These are phyloP conservation scores for Suaeda aralocaspica DNA, from an alignment of 148 eudicot species.

Conservation along the genomic window DNA sequence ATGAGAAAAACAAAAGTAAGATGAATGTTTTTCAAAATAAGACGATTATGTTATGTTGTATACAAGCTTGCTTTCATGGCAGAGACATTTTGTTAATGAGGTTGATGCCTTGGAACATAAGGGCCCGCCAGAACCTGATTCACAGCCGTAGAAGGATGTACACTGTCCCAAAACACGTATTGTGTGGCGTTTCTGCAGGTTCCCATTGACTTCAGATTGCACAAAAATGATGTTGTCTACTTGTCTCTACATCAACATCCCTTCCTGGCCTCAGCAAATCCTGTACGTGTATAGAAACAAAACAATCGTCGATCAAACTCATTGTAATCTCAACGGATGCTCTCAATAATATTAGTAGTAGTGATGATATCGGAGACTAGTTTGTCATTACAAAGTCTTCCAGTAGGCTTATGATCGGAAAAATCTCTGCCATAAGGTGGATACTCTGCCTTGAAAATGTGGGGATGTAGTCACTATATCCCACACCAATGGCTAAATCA, in stretches of 20 bases:
- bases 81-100: slow-evolving; percentile 39
- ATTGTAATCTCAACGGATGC: slow-evolving; percentile 24
- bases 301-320: not conserved
- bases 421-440: slow-evolving; percentile 95
- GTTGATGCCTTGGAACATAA: slow-evolving; percentile 51
- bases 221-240: slow-evolving; percentile 72
- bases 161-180: slow-evolving; percentile 96
- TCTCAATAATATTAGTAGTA: slow-evolving; percentile 69
- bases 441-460: slow-evolving; percentile 83
- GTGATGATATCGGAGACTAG: slow-evolving; percentile 90
- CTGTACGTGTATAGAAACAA: slow-evolving; percentile 25
- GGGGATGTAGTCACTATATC: slow-evolving; percentile 74
- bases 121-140: slow-evolving; percentile 71
- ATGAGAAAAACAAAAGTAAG: too few relatives aligned
- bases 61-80: not conserved
- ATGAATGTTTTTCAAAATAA: too few relatives aligned
- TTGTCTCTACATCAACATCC: slow-evolving; percentile 99
- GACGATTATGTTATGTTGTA: not conserved
- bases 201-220: slow-evolving; percentile 71
- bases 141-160: slow-evolving; percentile 91
- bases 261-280: slow-evolving; percentile 72
- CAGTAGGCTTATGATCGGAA: slow-evolving; percentile 58
- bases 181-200: slow-evolving; percentile 80
- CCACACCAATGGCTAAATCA: slow-evolving; percentile 81
- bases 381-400: slow-evolving; percentile 95